Evolutionary conservation across 371 early-diverging fungal species (phyloP).

Genomic region (Smittium mucronatum): DNA sequence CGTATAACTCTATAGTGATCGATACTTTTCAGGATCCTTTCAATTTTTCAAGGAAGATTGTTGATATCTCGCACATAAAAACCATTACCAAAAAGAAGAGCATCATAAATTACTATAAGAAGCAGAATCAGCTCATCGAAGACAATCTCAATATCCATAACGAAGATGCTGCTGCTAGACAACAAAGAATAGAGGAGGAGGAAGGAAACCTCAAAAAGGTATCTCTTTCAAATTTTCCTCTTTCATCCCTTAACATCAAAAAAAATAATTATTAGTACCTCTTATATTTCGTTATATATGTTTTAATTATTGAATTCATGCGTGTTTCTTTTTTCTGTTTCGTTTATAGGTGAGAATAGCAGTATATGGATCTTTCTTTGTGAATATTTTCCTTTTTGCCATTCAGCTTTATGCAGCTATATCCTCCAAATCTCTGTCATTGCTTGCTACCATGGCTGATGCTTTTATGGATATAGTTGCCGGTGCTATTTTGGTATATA

Average conservation of each 20-base stretch:
- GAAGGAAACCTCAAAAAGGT: neutral
- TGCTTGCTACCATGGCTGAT: constrained; percentile 88
- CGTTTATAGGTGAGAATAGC: constrained; percentile 47
- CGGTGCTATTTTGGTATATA: constrained; percentile 50
- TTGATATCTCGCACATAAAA: neutral
- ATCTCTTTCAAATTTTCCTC: neutral
- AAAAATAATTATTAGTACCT: neutral
- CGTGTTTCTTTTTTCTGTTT: neutral
- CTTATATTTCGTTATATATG: neutral
- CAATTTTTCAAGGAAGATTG: neutral
- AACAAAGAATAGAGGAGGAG: neutral
- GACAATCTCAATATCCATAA: neutral
- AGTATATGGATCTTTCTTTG: constrained; percentile 66
- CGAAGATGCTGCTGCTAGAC: neutral
- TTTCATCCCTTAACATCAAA: neutral
- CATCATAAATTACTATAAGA: neutral
- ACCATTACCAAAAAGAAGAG: neutral
- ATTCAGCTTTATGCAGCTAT: constrained; percentile 76
- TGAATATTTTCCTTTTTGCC: constrained; percentile 62
- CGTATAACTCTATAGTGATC: neutral
- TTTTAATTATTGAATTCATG: neutral
- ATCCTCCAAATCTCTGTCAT: constrained; percentile 65
- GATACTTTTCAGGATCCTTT: neutral
- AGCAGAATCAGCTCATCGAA: neutral
- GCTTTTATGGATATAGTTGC: constrained; percentile 82